Base-by-base conservation (phyloP, 257 asterid species). In the Thymus quinquecostatus region DNA sequence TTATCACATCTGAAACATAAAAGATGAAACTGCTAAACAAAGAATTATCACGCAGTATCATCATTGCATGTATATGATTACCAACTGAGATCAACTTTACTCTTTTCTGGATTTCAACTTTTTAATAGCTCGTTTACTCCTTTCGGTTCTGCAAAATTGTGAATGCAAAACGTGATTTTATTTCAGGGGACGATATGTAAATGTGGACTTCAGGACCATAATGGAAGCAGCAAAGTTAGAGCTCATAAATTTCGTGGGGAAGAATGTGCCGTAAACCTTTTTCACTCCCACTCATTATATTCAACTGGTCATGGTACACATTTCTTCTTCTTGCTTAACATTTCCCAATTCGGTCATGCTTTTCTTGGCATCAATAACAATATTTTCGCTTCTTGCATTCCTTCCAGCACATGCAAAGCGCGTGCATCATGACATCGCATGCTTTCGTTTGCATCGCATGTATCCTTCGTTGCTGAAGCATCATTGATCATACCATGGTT, bases 181-280 rank as follows among this genome's bases (percentile, higher is more conserved):
- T 69, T 83, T 78, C 87, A 94, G 99, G 98, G 97, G 97, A 72
- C 83, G 97, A 73, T 89, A 94, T 62, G 80, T 74, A 74, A 85
- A 88, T 41, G 72, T 88, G 63, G 96, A 94, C 78, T 94, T 94
- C 79, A 81, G 85, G 82, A 84, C 83, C 8, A 71, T 94, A 50
- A 89, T 89, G 87, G 97, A 91, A 79, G 98, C 95, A 71, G 95
- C 98, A 41, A 86, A 85, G 78, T 80, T 73, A 63, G 99, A 87
- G 68, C 98, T 94, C 82, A 54, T 91, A 44, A 82, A 77, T 55
- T 75, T 79, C 70, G 89, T 82, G 1, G 86, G 84, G 40, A 87
- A 84, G 82, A 79, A 79, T 69, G 65, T 71, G 60, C 58, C 69
- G 58, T 86, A 51, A 76, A 63, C 28, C 51, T 44, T 38, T 21